Base-by-base conservation (phyloP, 306 rosid genomes). In the Potentilla sterilis region DNA sequence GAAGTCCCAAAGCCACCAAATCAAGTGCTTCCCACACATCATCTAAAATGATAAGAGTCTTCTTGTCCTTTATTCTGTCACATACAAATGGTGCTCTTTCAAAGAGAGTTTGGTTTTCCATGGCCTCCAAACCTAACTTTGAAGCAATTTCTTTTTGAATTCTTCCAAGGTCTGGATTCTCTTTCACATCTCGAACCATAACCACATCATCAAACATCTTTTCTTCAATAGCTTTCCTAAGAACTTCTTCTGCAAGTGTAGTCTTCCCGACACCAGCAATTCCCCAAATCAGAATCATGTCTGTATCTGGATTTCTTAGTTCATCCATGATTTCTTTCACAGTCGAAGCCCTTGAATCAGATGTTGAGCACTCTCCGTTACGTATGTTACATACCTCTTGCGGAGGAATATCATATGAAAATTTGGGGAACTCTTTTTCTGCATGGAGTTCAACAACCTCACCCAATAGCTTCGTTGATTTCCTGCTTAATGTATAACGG, bases 11-110 rank as follows among this genome's bases (percentile, higher is more conserved):
- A 2, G 1, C 12, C 46, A 65, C 69, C 28, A 85, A 77, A 67
- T 83, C 79, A 71, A 85, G 42, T 9, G 54, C 46, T 1, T 24
- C 57, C 89, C 86, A 82, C 0, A 85, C 69, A 77, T 82, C 89
- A 74, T 85, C 89, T 0, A 85, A 35, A 42, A 85, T 70, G 16
- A 85, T 35, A 1, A 85, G 21, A 3, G 67, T 61, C 4, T 7
- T 77, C 10, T 51, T 66, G 2, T 58, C 19, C 37, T 48, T 73
- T 51, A 82, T 14, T 12, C 80, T 38, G 5, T 58, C 18, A 2
- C 2, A 42, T 6, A 85, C 5, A 9, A 32, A 32, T 2, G 14
- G 0, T 9, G 84, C 80, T 21, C 55, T 41, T 67, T 43, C 68
- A 4, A 9, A 44, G 1, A 24, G 4, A 4, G 58, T 54, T 14